phyloP scores from a whole-genome alignment of 768 basidiomycete genomes.

The Xerocomus potaroensis region DNA sequence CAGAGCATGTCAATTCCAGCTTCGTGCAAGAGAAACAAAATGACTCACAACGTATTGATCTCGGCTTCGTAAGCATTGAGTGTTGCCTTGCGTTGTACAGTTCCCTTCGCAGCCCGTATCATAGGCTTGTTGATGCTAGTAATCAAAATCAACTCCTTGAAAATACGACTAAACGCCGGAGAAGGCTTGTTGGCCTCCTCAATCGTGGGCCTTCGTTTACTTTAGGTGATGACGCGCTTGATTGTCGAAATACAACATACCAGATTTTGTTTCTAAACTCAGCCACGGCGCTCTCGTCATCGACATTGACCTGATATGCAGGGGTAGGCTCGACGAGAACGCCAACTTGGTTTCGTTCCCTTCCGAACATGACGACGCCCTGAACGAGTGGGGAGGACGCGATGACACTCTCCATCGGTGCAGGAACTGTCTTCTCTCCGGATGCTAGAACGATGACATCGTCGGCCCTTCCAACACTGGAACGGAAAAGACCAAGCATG shows the following conservation, averaged over 20 bases:
- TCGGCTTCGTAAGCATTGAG: constrained; percentile 24
- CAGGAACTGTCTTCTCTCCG: constrained; percentile 23
- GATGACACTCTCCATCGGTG: constrained; percentile 27
- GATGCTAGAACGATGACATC: constrained; percentile 30
- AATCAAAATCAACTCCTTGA: constrained; percentile 51
- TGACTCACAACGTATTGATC: constrained; percentile 21
- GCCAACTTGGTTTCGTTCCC: constrained; percentile 30
- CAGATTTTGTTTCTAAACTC: constrained; percentile 31
- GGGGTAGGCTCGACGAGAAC: constrained; percentile 30
- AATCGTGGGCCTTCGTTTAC: constrained; percentile 30
- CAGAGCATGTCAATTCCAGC: neutral
- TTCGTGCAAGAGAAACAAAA: neutral
- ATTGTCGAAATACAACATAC: constrained; percentile 13
- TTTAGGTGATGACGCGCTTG: neutral
- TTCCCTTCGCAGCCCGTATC: constrained; percentile 33
- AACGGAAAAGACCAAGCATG: neutral
- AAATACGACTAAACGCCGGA: constrained; percentile 39
- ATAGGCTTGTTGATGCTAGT: constrained; percentile 38
- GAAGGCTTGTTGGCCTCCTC: constrained; percentile 38
- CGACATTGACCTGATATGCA: constrained; percentile 15
- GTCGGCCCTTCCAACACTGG: constrained; percentile 33
- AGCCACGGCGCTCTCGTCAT: constrained; percentile 21
- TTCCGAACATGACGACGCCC: constrained; percentile 33
- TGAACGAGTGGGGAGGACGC: constrained; percentile 17
- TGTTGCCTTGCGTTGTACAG: constrained; percentile 12